Base-by-base conservation (phyloP, 2,329 filamentous ascomycete genomes). In the Hypoxylon sp. region DNA sequence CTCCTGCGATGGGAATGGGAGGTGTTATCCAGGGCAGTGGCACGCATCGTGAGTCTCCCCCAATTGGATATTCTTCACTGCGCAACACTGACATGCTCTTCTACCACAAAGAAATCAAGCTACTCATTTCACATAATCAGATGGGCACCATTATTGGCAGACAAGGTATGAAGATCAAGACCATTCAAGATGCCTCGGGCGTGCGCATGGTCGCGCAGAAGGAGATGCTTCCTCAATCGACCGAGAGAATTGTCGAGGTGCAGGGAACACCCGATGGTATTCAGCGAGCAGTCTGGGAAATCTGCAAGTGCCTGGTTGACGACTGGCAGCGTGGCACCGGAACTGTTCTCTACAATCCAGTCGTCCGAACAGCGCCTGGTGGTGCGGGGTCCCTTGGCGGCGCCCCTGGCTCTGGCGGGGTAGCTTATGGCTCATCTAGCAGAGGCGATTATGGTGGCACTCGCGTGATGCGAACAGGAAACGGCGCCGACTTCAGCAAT, bases 141-240 rank as follows among this genome's bases (percentile, higher is more conserved):
- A 99, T 99, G 96, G 96, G 96, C 70, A 99, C 96, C 76, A 98
- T 99, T 83, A 99, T 99, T 79, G 96, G 96, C 76, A 91, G 94
- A 73, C 93, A 97, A 80, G 96, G 96, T 66, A 87, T 98, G 74
- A 99, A 98, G 87, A 99, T 99, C 87, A 99, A 99, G 88, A 93
- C 98, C 80, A 99, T 99, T 74, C 96, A 99, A 81, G 96, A 99
- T 80, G 91, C 90, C 31, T 98, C 96, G 4, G 94, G 94, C 72
- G 96, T 98, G 65, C 94, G 96, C 79, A 99, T 99, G 96, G 94
- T 99, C 53, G 96, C 96, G 44, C 96, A 99, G 82, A 99, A 99
- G 84, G 96, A 99, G 78, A 99, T 99, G 96, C 90, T 99, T 6
- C 96, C 96, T 37, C 96, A 99, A 81, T 99, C 96, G 5, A 99